Percentiles rank a stretch among this genome's conserved stretches.
These are phyloP conservation scores for Thelonectria blattea DNA, from an alignment of 2,329 filamentous ascomycete species.

Conservation along the genomic window DNA sequence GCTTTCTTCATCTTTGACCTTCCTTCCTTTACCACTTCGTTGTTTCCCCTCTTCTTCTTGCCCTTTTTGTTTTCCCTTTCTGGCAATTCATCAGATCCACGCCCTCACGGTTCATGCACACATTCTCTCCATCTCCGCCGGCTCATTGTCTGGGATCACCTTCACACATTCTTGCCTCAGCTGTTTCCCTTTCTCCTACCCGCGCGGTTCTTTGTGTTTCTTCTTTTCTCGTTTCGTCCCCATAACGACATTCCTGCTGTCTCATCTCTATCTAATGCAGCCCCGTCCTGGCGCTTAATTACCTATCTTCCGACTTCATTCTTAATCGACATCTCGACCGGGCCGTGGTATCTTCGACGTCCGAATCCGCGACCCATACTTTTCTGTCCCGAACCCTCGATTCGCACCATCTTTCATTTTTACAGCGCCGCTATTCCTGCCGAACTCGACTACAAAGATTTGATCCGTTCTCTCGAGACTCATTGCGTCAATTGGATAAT, in stretches of 20 bases:
- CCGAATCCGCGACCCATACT: constrained; percentile 28
- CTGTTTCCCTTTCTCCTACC: background rate
- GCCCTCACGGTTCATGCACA: constrained; percentile 23
- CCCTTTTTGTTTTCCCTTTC: constrained; percentile 25
- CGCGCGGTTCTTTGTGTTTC: constrained; percentile 2
- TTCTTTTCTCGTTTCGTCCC: constrained; percentile 1
- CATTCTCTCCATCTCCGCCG: background rate
- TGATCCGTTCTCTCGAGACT: background rate
- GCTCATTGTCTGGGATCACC: background rate
- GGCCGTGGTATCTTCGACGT: constrained; percentile 16
- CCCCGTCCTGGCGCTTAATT: constrained; percentile 25
- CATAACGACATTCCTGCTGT: background rate
- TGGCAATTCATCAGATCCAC: constrained; percentile 20
- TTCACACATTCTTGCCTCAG: constrained; percentile 1
- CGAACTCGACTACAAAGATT: constrained; percentile 16
- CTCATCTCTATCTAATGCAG: constrained; percentile 21
- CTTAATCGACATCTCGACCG: constrained; percentile 23
- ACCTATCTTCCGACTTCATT: constrained; percentile 1
- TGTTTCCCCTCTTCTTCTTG: constrained; percentile 10
- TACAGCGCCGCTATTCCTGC: background rate
- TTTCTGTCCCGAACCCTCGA: constrained; percentile 19
- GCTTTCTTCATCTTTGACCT: background rate
- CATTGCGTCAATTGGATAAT: background rate
- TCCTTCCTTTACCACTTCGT: constrained; percentile 7
- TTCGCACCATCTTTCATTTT: background rate